Evolutionary conservation across 2,329 filamentous ascomycete genomes (phyloP), one percentile per base, ranked within the genome.

Genomic region (Botryosphaeria dothidea): DNA sequence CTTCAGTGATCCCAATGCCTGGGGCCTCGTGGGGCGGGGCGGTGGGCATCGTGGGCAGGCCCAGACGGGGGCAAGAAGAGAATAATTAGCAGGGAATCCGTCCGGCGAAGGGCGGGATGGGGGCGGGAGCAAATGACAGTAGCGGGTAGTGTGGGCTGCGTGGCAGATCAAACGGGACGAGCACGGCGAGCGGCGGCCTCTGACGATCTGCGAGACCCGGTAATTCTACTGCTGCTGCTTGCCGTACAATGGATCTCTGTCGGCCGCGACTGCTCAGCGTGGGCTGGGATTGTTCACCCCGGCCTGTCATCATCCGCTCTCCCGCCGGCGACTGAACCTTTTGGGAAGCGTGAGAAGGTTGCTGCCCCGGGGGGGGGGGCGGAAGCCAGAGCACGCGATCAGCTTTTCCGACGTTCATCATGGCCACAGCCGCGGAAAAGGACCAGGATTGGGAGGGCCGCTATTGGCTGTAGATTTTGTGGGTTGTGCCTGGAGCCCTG

Each of bases 111-210:
- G 15, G 38, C 27, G 56, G 56, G 56, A 60, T 46, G 41, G 41
- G 49, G 27, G 52, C 56, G 27, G 41, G 56, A 60, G 25, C 23
- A 29, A 31, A 31, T 34, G 48, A 29, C 48, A 52, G 23, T 27
- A 17, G 46, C 13, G 36, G 34, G 54, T 9, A 21, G 23, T 29
- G 23, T n/a, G n/a, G 21, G 4, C 31, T 29, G 25, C n/a, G n/a
- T 57, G 38, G 51, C 31, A 58, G 54, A 45, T 58, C 54, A 58
- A 60, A 46, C 41, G 56, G n/a, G 41, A 38, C 17, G 56, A 9
- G 41, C 17, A 31, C 9, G 38, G 52, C 31, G 51, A 31, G 19
- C 21, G 36, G n/a, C n/a, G n/a, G n/a, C n/a, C n/a, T 36, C 46
- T 15, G 52, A 46, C 17, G 56, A 52, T 52, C 46, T n/a, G 23